These are phyloP conservation scores for Ophiostoma piceae DNA, from an alignment of 2,329 filamentous ascomycete species.

Conservation along the genomic window DNA sequence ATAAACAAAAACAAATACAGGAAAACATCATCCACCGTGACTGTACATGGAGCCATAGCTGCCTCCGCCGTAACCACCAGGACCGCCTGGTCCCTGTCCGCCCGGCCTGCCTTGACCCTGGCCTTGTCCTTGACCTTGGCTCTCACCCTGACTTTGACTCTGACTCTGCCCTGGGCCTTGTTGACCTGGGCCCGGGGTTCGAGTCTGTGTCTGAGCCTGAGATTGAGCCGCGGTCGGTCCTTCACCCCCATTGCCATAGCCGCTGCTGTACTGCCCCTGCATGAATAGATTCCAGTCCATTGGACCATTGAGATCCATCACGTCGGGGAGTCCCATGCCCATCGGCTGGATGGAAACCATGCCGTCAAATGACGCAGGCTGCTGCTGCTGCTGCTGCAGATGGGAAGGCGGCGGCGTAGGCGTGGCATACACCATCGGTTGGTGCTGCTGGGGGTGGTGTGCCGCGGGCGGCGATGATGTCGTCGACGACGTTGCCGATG, in stretches of 20 bases:
- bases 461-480: constrained; percentile 23
- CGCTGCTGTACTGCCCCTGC: constrained; percentile 34
- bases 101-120: neutral
- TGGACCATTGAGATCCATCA: constrained; percentile 32
- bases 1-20: neutral
- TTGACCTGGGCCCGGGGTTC: neutral
- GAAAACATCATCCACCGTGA: neutral
- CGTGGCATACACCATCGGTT: neutral
- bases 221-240: neutral
- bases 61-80: neutral
- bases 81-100: constrained; percentile 14
- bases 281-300: constrained; percentile 50
- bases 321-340: constrained; percentile 29
- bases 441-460: constrained; percentile 23
- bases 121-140: neutral
- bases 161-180: neutral
- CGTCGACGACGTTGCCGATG: constrained; percentile 22
- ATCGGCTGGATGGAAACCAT: constrained; percentile 24
- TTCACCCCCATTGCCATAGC: constrained; percentile 5
- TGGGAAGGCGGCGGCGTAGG: constrained; percentile 27
- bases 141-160: neutral
- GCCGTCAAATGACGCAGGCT: constrained; percentile 19
- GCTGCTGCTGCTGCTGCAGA: constrained; percentile 29
- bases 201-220: neutral
- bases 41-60: constrained; percentile 24